Evolutionary conservation across 1,284 basidiomycete species (phyloP).

Genomic region (Ustilago shanxiensis): DNA sequence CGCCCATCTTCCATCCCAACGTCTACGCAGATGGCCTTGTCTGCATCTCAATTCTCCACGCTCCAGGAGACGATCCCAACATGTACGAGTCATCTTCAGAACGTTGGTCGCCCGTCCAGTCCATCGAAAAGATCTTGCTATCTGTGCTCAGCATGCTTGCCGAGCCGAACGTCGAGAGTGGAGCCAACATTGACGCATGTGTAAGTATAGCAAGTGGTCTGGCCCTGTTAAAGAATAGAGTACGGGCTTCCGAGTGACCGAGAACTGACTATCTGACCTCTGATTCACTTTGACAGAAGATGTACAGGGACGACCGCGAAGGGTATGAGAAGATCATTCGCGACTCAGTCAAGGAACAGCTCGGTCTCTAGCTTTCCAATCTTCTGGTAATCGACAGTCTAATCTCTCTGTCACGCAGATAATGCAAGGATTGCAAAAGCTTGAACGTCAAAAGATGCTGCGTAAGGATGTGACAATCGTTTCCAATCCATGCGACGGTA

Average conservation of each 20-base stretch:
- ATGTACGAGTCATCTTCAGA: constrained; percentile 89
- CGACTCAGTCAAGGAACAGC: constrained; percentile 63
- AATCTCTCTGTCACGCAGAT: constrained; percentile 2
- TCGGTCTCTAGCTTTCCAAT: constrained; percentile 55
- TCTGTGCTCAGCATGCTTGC: constrained; percentile 99
- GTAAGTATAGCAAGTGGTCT: constrained; percentile 54
- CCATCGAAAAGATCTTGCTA: constrained; percentile 90
- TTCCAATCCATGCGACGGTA: no score
- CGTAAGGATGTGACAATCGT: no score
- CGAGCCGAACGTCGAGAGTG: constrained; percentile 98
- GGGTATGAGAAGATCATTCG: constrained; percentile 67
- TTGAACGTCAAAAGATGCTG: not conserved
- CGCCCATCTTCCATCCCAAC: constrained; percentile 96
- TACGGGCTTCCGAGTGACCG: not conserved
- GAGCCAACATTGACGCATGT: constrained; percentile 89
- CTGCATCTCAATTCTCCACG: constrained; percentile 98
- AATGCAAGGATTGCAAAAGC: constrained; percentile 3
- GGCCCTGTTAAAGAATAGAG: no score
- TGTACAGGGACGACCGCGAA: constrained; percentile 66
- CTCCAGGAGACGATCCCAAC: constrained; percentile 87
- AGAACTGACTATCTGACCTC: not conserved
- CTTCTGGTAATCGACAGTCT: not conserved
- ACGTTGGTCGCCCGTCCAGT: constrained; percentile 97
- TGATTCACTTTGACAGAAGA: constrained; percentile 52
- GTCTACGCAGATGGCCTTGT: constrained; percentile 95